A percentile compares a stretch with the other conserved stretches of the same genome.
phyloP scores from a whole-genome alignment of 2,329 filamentous ascomycete genomes.

The Daldinia sp. region DNA sequence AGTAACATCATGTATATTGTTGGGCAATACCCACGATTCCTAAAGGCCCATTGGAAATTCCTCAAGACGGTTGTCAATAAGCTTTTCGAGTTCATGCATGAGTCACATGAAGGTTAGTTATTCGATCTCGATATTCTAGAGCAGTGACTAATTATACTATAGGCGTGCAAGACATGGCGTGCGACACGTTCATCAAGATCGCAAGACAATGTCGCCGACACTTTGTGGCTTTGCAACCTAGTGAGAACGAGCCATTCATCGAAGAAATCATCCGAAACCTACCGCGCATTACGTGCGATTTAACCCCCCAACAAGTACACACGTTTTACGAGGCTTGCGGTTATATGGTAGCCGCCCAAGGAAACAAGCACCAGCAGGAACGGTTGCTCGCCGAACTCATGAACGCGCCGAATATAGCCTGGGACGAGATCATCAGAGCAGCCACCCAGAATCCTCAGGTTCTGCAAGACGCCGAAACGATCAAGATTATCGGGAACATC shows the following conservation, averaged over 20 bases:
- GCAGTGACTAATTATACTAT: constrained; percentile 41
- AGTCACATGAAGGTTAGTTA: constrained; percentile 88
- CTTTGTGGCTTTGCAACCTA: constrained; percentile 94
- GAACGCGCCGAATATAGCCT: constrained; percentile 90
- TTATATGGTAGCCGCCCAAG: constrained; percentile 98
- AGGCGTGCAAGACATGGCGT: constrained; percentile 99
- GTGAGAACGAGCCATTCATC: constrained; percentile 94
- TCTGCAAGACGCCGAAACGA: constrained; percentile 90
- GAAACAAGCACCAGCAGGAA: constrained; percentile 93
- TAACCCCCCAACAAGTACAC: constrained; percentile 96
- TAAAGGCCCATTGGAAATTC: constrained; percentile 99
- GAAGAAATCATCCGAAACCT: constrained; percentile 97
- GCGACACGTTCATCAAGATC: constrained; percentile 99
- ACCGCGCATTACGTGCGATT: constrained; percentile 92
- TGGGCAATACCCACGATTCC: constrained; percentile 95
- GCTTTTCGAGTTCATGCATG: constrained; percentile 99
- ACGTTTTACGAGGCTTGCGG: constrained; percentile 99
- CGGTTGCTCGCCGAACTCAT: constrained; percentile 90
- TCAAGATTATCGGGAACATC: constrained; percentile 99
- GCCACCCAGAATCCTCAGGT: constrained; percentile 86
- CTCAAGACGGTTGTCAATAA: constrained; percentile 99
- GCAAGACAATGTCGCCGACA: constrained; percentile 97
- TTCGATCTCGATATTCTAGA: background rate
- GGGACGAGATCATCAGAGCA: constrained; percentile 92
- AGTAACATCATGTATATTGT: constrained; percentile 99